phyloP scores from a whole-genome alignment of 1,139 yeast species.

The Scheffersomyces quercinus region DNA sequence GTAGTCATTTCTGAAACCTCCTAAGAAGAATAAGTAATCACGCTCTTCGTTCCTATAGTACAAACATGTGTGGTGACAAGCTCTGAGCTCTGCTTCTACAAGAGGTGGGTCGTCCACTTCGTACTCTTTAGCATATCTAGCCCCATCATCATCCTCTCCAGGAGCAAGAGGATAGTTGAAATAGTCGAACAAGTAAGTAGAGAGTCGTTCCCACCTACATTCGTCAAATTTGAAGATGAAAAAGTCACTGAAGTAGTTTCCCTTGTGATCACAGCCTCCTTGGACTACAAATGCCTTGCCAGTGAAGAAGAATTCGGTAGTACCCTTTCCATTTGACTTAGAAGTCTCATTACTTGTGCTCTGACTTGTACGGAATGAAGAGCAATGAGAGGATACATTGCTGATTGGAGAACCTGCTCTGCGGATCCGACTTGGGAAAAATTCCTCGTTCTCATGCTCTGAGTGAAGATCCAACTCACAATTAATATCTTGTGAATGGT shows the following conservation, averaged over 20 bases:
- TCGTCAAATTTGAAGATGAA: conserved; percentile 34
- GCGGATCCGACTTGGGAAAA: background rate
- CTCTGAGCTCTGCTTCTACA: conserved; percentile 43
- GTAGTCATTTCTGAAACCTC: conserved; percentile 42
- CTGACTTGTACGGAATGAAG: conserved; percentile 18
- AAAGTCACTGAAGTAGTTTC: conserved; percentile 34
- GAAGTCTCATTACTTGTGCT: conserved; percentile 4
- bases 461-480: conserved; percentile 1
- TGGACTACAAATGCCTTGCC: conserved; percentile 37
- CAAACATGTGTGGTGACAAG: conserved; percentile 45
- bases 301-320: conserved; percentile 20
- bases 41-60: conserved; percentile 36
- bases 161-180: conserved; percentile 28
- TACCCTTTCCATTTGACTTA: conserved; percentile 1
- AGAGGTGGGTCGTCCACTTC: conserved; percentile 29
- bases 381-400: conserved; percentile 4
- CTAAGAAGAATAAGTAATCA: conserved; percentile 41
- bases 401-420: conserved; percentile 9
- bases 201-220: conserved; percentile 35
- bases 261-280: conserved; percentile 42
- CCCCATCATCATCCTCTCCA: conserved; percentile 30
- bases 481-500: conserved; percentile 11
- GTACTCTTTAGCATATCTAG: conserved; percentile 21
- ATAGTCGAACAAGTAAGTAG: conserved; percentile 40
- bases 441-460: background rate